Evolutionary conservation across 2,329 filamentous ascomycete genomes (phyloP).

Genomic region (Phyllosticta capitalensis): DNA sequence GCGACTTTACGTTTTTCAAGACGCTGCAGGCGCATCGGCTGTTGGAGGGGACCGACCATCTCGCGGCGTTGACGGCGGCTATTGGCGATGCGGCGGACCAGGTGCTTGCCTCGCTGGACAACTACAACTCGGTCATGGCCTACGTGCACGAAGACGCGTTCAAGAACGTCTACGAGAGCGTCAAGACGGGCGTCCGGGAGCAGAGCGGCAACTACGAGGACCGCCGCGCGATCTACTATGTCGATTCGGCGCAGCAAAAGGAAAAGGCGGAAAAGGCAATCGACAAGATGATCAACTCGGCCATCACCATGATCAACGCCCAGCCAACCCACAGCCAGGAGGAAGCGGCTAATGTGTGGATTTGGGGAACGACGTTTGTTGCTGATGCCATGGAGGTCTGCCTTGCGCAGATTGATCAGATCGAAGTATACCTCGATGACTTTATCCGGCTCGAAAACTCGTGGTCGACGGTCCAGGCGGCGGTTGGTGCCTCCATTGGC

Average conservation of each 20-base stretch:
- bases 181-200: constrained; percentile 23
- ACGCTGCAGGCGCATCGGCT: constrained; percentile 35
- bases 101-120: constrained; percentile 35
- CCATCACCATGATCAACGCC: constrained; percentile 34
- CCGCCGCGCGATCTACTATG: constrained; percentile 29
- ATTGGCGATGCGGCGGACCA: constrained; percentile 35
- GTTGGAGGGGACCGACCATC: constrained; percentile 36
- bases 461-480: constrained; percentile 34
- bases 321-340: constrained; percentile 31
- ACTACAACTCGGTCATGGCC: constrained; percentile 36
- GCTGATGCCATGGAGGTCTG: constrained; percentile 36
- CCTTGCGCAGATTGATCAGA: constrained; percentile 29
- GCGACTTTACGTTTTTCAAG: constrained; percentile 40
- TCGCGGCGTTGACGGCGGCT: constrained; percentile 30
- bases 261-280: constrained; percentile 38
- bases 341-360: constrained; percentile 35
- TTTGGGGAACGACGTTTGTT: constrained; percentile 35
- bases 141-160: constrained; percentile 40
- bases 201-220: constrained; percentile 7
- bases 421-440: constrained; percentile 34
- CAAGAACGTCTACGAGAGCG: constrained; percentile 35
- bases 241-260: constrained; percentile 36
- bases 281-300: constrained; percentile 37
- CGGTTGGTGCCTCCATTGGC: constrained; percentile 31
- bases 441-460: constrained; percentile 38